Conservation (phyloP, 805 yeast species). For the Yarrowia alimentaria region DNA sequence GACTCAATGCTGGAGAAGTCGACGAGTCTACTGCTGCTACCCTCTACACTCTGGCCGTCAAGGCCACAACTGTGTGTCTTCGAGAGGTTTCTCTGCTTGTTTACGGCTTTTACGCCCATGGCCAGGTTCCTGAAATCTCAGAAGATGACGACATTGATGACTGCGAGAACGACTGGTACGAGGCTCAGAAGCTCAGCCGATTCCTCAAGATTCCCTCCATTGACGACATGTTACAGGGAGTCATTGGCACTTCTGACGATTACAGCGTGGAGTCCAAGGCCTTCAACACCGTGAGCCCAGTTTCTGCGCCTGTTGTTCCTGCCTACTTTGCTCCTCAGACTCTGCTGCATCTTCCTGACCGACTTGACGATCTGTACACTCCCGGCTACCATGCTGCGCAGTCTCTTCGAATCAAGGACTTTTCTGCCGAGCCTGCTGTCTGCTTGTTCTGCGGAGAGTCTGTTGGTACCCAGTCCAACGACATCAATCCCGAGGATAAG, state of each 20-base stretch:
- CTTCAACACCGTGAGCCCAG: slow-evolving; percentile 4
- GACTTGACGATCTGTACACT: slow-evolving; percentile 68
- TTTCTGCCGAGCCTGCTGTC: slow-evolving; percentile 68
- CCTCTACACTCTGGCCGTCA: slow-evolving; percentile 54
- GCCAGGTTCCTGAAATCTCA: slow-evolving; percentile 38
- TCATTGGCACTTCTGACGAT: not conserved
- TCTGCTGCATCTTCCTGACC: slow-evolving; percentile 56
- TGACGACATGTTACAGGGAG: slow-evolving; percentile 30
- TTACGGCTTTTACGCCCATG: slow-evolving; percentile 52
- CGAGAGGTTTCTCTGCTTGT: slow-evolving; percentile 60
- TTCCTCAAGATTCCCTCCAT: slow-evolving; percentile 49
- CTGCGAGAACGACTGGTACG: slow-evolving; percentile 41
- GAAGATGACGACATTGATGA: slow-evolving; percentile 29
- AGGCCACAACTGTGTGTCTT: slow-evolving; percentile 60
- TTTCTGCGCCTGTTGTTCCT: slow-evolving; percentile 13
- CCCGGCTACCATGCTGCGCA: slow-evolving; percentile 25
- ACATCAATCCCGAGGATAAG: slow-evolving; percentile 35
- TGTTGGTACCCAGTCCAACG: slow-evolving; percentile 25
- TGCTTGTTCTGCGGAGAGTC: slow-evolving; percentile 75
- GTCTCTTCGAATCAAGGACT: slow-evolving; percentile 16
- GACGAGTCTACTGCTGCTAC: slow-evolving; percentile 27
- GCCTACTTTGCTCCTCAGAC: slow-evolving; percentile 6
- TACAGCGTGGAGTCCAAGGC: slow-evolving; percentile 1
- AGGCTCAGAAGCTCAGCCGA: slow-evolving; percentile 54
- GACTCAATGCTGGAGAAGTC: slow-evolving; percentile 24